Evolutionary conservation across 176 grass and related monocot species (phyloP), one percentile per base, ranked within the genome.

Genomic region (Aegilops sharonensis): DNA sequence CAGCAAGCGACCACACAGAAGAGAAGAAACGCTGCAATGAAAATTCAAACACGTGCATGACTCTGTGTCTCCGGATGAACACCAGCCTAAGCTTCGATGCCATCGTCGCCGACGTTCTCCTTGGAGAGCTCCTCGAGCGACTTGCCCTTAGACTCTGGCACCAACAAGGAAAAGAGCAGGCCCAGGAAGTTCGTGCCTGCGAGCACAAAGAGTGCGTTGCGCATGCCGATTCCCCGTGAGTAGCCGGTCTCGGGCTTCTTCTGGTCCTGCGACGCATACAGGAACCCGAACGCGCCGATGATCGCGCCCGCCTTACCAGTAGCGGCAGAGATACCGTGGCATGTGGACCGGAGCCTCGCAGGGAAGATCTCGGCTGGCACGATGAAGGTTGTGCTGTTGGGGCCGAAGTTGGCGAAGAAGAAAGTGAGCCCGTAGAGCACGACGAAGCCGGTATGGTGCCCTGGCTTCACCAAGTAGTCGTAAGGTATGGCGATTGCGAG

Each of bases 391-490:
- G 92, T 94, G 81, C 81, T 87, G 89, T 94, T 94, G 37, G 92
- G 92, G 0, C 92, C 89, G 24, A 94, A 94, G 81, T 94, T 94
- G 61, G 92, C 89, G 87, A 94, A 94, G 92, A 94, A 94, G 87
- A 94, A 94, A 14, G 92, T 94, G 43, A 91, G 48, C 4, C 64
- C 88, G 37, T 93, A 93, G 65, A 93, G 75, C 11, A 87, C 81
- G 39, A 89, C 20, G 77, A 92, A 92, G 31, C 85, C 85, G 24
- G 48, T 36, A 81, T 89, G 85, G 88, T 92, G 18, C 4, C 59
- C 70, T 0, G 85, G 87, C 0, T 11, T 12, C 13, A 87, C 91
- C 92, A 87, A 92, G 73, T 92, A 87, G 0, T 97, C 4, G 64
- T 94, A 97, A 0, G 95, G 92, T 1, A 84, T 36, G 0, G 87